Conservation (phyloP, 345 rosid genomes). For the Eucalyptus sp. region DNA sequence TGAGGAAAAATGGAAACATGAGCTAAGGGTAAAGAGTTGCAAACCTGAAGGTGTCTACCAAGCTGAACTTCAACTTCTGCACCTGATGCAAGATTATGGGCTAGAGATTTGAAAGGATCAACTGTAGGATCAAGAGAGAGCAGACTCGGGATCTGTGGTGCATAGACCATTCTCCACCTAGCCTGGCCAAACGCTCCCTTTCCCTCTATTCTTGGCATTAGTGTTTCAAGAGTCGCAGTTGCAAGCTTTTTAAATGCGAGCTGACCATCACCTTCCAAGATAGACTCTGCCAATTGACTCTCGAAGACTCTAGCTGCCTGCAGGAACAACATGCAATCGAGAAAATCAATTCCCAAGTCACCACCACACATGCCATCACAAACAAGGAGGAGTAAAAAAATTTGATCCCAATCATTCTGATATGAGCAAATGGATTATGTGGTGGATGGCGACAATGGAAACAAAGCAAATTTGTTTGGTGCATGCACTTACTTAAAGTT, state of each 20-base stretch:
- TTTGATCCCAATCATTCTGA: neutral
- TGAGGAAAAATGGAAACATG: neutral
- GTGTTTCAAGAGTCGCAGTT: constrained; percentile 80
- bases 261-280: constrained; percentile 93
- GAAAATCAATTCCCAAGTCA: neutral
- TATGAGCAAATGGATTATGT: neutral
- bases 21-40: neutral
- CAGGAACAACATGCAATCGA: neutral
- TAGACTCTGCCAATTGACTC: constrained; percentile 94
- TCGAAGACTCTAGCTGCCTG: constrained; percentile 96
- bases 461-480: neutral
- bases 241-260: constrained; percentile 98
- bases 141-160: constrained; percentile 97
- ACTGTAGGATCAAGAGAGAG: constrained; percentile 91
- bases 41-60: constrained; percentile 92
- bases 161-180: constrained; percentile 96
- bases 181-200: constrained; percentile 94
- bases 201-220: constrained; percentile 98
- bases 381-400: neutral
- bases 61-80: constrained; percentile 96
- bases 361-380: neutral
- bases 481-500: neutral
- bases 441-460: neutral
- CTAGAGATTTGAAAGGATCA: constrained; percentile 90
- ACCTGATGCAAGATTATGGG: constrained; percentile 79